Base-by-base conservation (phyloP, 345 rosid species). In the Salix koriyanagi region DNA sequence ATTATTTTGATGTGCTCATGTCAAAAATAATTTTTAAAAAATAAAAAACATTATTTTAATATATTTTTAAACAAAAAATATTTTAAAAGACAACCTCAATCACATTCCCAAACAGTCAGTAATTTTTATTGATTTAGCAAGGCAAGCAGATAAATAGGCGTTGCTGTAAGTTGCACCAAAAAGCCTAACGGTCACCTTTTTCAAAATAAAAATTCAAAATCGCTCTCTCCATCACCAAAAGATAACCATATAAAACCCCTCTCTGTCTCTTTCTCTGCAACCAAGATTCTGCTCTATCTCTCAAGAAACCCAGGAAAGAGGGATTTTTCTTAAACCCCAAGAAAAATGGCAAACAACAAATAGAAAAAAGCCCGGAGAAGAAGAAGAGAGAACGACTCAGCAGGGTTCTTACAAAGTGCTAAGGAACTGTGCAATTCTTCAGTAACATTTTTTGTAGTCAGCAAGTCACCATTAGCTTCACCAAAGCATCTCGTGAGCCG, bases 381-480 rank as follows among this genome's bases (percentile, higher is more conserved):
- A 61, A 66, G 69, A 32, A 64, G 91, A 83, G 77, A 85, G 79
- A 67, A 85, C 78, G 86, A 89, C n/a, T 96, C 26, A 25, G 26
- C 99, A 98, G 0, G 94, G 93, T 21, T 88, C 93, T 80, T n/a
- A n/a, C n/a, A 90, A 91, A 2, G 98, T 93, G 5, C 76, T 87
- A 13, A 93, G 92, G 85, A 91, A 90, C 84, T 91, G 94, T 21
- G 84, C 92, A 18, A 86, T 93, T 77, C 92, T 95, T 84, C 90
- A 93, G 88, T n/a, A 95, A 95, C 87, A 89, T 95, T 42, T 93
- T 90, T 84, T 84, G n/a, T 95, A 81, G 79, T 93, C 85, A 83
- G 82, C 88, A 78, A 83, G 21, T 81, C 84, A 16, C 86, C 76
- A 8, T 37, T 73, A 28, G 54, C 75, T 8, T 37, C 12, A 18